Conservation (phyloP, 2,329 filamentous ascomycete species). For the Drechslerella stenobrocha region DNA sequence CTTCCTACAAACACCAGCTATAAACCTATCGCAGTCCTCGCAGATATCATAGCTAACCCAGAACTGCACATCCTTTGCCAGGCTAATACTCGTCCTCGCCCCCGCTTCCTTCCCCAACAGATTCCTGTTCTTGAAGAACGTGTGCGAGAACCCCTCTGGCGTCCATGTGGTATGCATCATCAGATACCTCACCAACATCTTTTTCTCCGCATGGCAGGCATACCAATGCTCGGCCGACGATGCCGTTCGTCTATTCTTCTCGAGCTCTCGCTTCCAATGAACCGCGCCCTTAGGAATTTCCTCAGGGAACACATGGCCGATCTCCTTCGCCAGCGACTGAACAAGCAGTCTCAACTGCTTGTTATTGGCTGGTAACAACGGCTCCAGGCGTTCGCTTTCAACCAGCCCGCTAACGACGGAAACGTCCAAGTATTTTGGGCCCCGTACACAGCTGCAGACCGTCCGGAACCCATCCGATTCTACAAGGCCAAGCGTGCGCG, state of each 20-base stretch:
- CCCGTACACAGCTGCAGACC: conserved; percentile 33
- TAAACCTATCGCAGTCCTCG: conserved; percentile 38
- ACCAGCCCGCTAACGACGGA: conserved; percentile 36
- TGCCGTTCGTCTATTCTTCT: conserved; percentile 25
- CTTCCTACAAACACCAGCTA: conserved; percentile 24
- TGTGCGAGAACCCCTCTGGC: conserved; percentile 23
- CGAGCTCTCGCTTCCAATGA: conserved; percentile 36
- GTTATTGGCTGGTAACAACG: conserved; percentile 18
- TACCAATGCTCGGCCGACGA: conserved; percentile 23
- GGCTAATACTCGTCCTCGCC: conserved; percentile 6
- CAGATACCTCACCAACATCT: conserved; percentile 34
- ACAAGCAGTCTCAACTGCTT: conserved; percentile 27
- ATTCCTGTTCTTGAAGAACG: conserved; percentile 25
- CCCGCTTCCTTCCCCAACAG: conserved; percentile 30
- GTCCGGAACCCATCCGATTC: conserved; percentile 43
- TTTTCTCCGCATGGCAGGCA: conserved; percentile 41
- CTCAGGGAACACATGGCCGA: conserved; percentile 27
- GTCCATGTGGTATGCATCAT: conserved; percentile 33
- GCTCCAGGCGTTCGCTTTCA: conserved; percentile 23
- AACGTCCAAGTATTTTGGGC: conserved; percentile 21
- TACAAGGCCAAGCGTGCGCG: conserved; percentile 18
- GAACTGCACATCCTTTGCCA: conserved; percentile 26
- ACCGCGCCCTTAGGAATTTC: conserved; percentile 30
- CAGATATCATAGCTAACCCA: conserved; percentile 41
- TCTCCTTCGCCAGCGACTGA: conserved; percentile 26